A percentile compares a stretch with the other conserved stretches of the same genome.
phyloP scores from a whole-genome alignment of 441 rosid species.

The Biscutella auriculata region DNA sequence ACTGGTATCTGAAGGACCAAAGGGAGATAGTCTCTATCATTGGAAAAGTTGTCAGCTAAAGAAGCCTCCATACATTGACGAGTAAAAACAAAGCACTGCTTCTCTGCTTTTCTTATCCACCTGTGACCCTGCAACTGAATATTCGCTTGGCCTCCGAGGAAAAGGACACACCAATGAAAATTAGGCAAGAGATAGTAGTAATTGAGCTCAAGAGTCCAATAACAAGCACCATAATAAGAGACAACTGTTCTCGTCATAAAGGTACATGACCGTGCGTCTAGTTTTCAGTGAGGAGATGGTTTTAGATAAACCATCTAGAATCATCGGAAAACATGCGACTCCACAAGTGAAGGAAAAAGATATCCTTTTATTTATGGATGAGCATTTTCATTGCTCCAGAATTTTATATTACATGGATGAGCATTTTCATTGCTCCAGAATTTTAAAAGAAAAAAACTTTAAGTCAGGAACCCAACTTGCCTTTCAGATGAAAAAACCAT shows the following conservation, averaged over 20 bases:
- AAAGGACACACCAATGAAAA: not conserved
- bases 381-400: too few species aligned
- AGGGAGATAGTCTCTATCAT: constrained; percentile 5
- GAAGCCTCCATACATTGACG: not conserved
- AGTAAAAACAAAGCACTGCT: not conserved
- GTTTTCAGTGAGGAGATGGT: not conserved
- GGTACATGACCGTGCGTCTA: not conserved
- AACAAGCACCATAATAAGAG: not conserved
- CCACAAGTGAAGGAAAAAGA: not conserved
- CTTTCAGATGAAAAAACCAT: constrained; percentile 13
- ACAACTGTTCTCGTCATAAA: not conserved
- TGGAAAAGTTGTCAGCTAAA: constrained; percentile 10
- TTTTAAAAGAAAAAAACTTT: constrained; percentile 24
- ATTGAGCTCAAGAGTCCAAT: not conserved
- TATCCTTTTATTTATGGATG: constrained; percentile 4
- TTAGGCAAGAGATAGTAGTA: not conserved
- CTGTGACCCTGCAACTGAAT: constrained; percentile 2
- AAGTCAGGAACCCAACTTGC: constrained; percentile 19
- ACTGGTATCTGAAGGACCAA: not conserved
- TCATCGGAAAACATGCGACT: not conserved
- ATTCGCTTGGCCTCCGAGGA: constrained; percentile 12
- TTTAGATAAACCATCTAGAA: too few species aligned
- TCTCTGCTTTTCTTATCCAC: constrained; percentile 9
- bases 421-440: constrained; percentile 10
- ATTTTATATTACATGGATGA: constrained; percentile 5